A percentile compares a stretch with the other conserved stretches of the same genome.
Conservation (phyloP, 495 filamentous ascomycete species). For the Aspergillus bridgeri region DNA sequence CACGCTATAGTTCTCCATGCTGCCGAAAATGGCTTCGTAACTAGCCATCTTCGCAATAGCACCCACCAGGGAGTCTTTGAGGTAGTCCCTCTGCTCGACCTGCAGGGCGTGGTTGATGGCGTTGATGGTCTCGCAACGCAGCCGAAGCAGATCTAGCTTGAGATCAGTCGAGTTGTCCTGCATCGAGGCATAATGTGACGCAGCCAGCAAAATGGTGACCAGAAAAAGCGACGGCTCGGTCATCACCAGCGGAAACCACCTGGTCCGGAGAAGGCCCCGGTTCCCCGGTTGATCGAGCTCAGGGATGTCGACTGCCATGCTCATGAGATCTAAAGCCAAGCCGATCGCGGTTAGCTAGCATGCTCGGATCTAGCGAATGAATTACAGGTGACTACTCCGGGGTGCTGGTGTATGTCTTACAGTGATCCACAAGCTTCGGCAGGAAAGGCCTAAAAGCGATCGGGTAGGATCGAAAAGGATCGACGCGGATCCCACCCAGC, state of each 20-base stretch:
- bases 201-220: slow-evolving; percentile 41
- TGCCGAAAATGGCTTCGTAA: slow-evolving; percentile 46
- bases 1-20: slow-evolving; percentile 27
- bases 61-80: slow-evolving; percentile 36
- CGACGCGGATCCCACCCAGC: slow-evolving; percentile 34
- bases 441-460: slow-evolving; percentile 24
- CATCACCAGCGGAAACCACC: slow-evolving; percentile 46
- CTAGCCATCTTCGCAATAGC: slow-evolving; percentile 49
- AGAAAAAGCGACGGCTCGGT: slow-evolving; percentile 41
- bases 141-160: slow-evolving; percentile 29
- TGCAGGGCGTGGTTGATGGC: slow-evolving; percentile 33
- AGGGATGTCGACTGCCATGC: slow-evolving; percentile 46
- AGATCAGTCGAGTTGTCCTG: slow-evolving; percentile 9
- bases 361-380: neutral
- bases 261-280: slow-evolving; percentile 35
- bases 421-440: slow-evolving; percentile 36
- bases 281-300: slow-evolving; percentile 38
- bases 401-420: no score
- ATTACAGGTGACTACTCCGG: neutral
- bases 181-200: slow-evolving; percentile 36
- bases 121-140: slow-evolving; percentile 32
- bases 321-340: slow-evolving; percentile 32
- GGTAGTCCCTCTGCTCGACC: slow-evolving; percentile 4
- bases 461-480: slow-evolving; percentile 39
- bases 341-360: neutral